Evolutionary conservation across 2,329 filamentous ascomycete genomes (phyloP).

Genomic region (Sclerotinia borealis): DNA sequence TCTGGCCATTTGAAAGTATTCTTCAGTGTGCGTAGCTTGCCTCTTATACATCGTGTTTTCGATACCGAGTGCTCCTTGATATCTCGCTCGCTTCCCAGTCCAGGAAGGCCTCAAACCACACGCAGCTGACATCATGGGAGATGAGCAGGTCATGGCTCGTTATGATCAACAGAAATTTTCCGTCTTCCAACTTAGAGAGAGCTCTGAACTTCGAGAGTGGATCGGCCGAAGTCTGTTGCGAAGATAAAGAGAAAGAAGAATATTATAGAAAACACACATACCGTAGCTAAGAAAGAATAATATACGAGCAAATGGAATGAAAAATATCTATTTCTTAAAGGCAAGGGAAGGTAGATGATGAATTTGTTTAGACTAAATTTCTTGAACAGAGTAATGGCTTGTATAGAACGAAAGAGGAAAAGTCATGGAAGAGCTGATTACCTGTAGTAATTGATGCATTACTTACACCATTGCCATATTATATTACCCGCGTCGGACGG

Average conservation of each 20-base stretch:
- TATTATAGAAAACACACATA: too few species aligned
- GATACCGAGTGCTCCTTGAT: too few species aligned
- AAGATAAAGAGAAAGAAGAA: too few species aligned
- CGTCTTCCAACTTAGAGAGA: not conserved
- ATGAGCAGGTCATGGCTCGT: too few species aligned
- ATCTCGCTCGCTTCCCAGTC: not conserved
- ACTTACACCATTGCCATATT: not conserved
- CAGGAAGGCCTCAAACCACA: not conserved
- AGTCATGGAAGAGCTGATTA: not conserved
- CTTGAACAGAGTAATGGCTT: not conserved
- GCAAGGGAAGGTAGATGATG: not conserved
- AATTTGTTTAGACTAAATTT: not conserved
- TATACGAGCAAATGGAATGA: too few species aligned
- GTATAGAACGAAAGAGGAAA: not conserved
- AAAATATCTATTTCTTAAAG: too few species aligned
- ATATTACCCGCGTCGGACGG: not conserved
- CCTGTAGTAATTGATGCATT: not conserved
- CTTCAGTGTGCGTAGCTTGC: too few species aligned
- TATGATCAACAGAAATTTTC: not conserved
- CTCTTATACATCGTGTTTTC: too few species aligned
- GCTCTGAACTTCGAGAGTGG: not conserved
- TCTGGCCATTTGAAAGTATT: too few species aligned
- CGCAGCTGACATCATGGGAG: not conserved
- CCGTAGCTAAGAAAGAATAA: too few species aligned
- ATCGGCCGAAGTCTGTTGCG: too few species aligned